A percentile compares a stretch with the other conserved stretches of the same genome.
These are phyloP conservation scores for Echeveria elegans DNA, from an alignment of 164 flowering plant species.

Conservation along the genomic window DNA sequence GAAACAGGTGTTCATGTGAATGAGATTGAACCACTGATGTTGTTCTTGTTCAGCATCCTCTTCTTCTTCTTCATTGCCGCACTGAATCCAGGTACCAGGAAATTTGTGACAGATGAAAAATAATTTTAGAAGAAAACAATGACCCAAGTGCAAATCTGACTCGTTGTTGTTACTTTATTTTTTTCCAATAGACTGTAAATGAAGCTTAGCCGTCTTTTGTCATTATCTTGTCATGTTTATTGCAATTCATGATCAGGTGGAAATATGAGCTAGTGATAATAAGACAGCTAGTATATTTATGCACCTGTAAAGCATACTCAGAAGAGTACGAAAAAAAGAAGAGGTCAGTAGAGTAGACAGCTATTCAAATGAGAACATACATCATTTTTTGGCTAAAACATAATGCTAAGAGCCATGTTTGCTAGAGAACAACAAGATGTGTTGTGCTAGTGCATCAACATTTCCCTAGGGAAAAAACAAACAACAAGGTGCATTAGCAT, in stretches of 20 bases:
- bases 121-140: constrained; percentile 21
- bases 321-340: too few species aligned
- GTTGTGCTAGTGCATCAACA: not conserved
- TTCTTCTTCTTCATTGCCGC: constrained; percentile 91
- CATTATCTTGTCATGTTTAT: not conserved
- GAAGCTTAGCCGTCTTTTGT: not conserved
- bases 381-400: not conserved
- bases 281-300: too few species aligned
- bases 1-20: constrained; percentile 87
- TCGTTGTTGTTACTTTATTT: too few species aligned
- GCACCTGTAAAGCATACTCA: too few species aligned
- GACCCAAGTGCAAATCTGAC: not conserved
- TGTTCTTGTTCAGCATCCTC: constrained; percentile 83
- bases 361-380: not conserved
- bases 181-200: not conserved
- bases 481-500: not conserved
- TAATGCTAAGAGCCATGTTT: not conserved
- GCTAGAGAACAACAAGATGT: not conserved
- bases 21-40: constrained; percentile 80
- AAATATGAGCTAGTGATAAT: too few species aligned
- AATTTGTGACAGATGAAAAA: constrained; percentile 77
- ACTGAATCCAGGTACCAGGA: constrained; percentile 84
- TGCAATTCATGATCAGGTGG: too few species aligned
- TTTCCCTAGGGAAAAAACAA: not conserved
- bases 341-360: too few species aligned